Evolutionary conservation across 495 filamentous ascomycete genomes (phyloP).

Genomic region (Aspergillus olivimuriae): DNA sequence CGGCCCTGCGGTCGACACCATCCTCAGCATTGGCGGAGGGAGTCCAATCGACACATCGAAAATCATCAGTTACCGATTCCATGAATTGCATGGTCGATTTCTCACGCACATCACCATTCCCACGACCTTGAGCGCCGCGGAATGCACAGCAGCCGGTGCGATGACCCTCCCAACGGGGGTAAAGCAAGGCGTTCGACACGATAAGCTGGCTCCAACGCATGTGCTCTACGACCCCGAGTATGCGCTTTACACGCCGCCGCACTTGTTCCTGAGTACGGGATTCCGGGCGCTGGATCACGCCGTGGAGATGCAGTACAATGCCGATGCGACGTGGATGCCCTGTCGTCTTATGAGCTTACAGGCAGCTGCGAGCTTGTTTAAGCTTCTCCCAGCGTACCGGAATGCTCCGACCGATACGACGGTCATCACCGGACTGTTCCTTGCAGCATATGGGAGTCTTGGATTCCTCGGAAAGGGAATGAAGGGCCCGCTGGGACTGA

Average conservation of each 20-base stretch:
- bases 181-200: neutral
- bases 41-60: slow-evolving; percentile 4
- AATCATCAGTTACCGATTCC: neutral
- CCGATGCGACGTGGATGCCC: neutral
- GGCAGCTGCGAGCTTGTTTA: neutral
- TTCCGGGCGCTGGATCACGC: slow-evolving; percentile 5
- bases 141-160: slow-evolving; percentile 1
- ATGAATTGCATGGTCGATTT: neutral
- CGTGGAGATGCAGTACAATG: slow-evolving; percentile 2
- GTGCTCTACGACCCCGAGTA: slow-evolving; percentile 5
- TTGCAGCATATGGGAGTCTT: slow-evolving; percentile 4
- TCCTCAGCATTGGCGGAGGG: slow-evolving; percentile 2
- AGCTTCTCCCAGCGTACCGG: neutral
- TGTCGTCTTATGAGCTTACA: neutral
- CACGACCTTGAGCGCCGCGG: slow-evolving; percentile 3
- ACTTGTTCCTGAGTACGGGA: slow-evolving; percentile 1
- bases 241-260: neutral
- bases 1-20: neutral
- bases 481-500: neutral
- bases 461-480: neutral
- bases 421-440: neutral
- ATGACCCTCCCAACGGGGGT: neutral
- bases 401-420: neutral
- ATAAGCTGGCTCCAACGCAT: neutral
- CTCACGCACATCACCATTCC: slow-evolving; percentile 5